Conservation (phyloP, 495 filamentous ascomycete species). For the Aspergillus wentii region DNA sequence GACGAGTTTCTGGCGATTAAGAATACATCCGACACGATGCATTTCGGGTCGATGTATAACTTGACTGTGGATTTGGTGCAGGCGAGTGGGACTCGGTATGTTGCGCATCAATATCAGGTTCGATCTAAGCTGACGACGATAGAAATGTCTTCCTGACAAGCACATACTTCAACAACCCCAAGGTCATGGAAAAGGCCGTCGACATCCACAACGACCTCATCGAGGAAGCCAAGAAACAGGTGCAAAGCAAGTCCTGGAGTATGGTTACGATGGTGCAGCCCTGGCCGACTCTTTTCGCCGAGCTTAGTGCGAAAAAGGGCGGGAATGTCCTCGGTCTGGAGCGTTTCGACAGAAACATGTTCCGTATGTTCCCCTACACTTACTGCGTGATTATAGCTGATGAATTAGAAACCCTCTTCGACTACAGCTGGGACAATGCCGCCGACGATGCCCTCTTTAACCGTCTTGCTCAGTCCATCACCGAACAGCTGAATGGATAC, state of each 20-base stretch:
- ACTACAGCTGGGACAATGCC: conserved; percentile 17
- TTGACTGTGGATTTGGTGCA: conserved; percentile 13
- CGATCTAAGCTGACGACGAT: background rate
- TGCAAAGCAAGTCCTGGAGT: conserved; percentile 8
- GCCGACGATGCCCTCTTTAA: conserved; percentile 16
- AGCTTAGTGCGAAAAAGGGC: conserved; percentile 8
- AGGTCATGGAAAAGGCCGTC: conserved; percentile 10
- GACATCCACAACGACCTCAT: conserved; percentile 14
- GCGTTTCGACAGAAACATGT: conserved; percentile 16
- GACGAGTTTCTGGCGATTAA: conserved; percentile 11
- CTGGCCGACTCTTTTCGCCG: conserved; percentile 13
- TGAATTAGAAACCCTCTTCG: conserved; percentile 13
- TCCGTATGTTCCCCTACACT: conserved; percentile 9
- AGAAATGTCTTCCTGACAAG: conserved; percentile 16
- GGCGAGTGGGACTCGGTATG: conserved; percentile 13
- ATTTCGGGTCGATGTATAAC: conserved; percentile 8
- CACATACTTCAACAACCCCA: conserved; percentile 11
- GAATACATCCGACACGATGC: conserved; percentile 9
- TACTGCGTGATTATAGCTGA: background rate
- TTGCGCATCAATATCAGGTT: background rate
- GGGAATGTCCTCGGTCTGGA: conserved; percentile 23
- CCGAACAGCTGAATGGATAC: conserved; percentile 12
- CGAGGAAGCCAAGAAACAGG: conserved; percentile 7
- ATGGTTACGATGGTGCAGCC: conserved; percentile 18
- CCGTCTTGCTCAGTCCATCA: conserved; percentile 5